Evolutionary conservation across 2,329 filamentous ascomycete species (phyloP), one percentile per base, ranked within the genome.

Genomic region (Venturiaceae sp.): DNA sequence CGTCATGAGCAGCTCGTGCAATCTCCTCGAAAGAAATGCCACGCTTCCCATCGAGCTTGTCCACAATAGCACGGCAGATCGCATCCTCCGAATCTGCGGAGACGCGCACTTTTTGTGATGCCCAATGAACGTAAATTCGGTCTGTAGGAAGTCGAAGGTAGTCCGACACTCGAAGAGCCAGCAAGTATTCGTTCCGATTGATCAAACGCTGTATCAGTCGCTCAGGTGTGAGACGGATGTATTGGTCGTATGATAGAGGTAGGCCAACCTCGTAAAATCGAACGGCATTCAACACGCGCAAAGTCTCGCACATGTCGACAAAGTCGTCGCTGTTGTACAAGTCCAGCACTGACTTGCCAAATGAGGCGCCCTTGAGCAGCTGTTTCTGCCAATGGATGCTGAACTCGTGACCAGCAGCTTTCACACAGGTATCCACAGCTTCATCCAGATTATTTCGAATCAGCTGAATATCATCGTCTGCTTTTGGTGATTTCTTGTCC

Each of bases 301-400:
- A 75, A 0, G 87, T 94, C 71, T 99, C 92, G 65, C 91, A 96
- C 86, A 96, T 97, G 62, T 97, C 92, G 57, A 99, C 94, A 72
- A 97, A 99, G 63, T 99, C 92, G 67, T 99, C 94, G 68, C 92
- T 96, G 72, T 94, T 96, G 74, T 97, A 99, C 13, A 97, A 85
- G 66, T 97, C 94, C 3, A 99, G 80, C 0, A 97, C 94, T 0
- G 94, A 97, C 71, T 99, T 99, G 61, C 94, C 94, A 70, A 96
- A 97, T 0, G 92, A 97, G 0, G 94, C 94, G 5, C 94, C 94
- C 70, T 95, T 95, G n/a, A 99, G 79, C 1, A 99, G 79, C 65
- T 95, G 85, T 69, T 97, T 99, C 69, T 99, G 94, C 90, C 92
- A 95, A 67, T 92, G 85, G 1, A 87, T 79, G 65, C 86, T 90